Percentiles rank a stretch among this genome's conserved stretches.
Conservation (phyloP, 2,329 filamentous ascomycete species). For the Phyllosticta citribraziliensis region DNA sequence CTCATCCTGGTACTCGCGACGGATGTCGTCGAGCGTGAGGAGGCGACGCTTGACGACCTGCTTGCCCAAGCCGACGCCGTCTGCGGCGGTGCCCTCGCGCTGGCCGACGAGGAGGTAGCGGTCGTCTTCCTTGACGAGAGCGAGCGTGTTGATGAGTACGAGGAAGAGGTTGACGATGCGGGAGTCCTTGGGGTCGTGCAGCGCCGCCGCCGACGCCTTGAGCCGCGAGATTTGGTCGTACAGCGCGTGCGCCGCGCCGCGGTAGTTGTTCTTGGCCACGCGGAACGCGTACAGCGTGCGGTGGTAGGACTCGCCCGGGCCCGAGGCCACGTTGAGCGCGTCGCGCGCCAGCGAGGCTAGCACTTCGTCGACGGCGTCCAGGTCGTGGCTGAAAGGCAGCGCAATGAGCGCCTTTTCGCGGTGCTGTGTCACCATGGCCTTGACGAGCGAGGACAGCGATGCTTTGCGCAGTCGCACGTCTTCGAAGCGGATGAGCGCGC, state of each 20-base stretch:
- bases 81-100: not conserved
- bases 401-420: slow-evolving; percentile 46
- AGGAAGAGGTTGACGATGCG: slow-evolving; percentile 65
- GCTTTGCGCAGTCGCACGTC: slow-evolving; percentile 45
- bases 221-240: slow-evolving; percentile 47
- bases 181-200: slow-evolving; percentile 40
- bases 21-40: slow-evolving; percentile 74
- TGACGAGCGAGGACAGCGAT: slow-evolving; percentile 57
- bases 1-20: slow-evolving; percentile 82
- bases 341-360: slow-evolving; percentile 62
- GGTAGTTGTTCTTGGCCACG: slow-evolving; percentile 73
- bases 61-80: slow-evolving; percentile 24
- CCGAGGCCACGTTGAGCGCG: slow-evolving; percentile 51
- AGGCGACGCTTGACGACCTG: slow-evolving; percentile 55
- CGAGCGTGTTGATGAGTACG: slow-evolving; percentile 85
- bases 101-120: slow-evolving; percentile 59
- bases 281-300: slow-evolving; percentile 89
- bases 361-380: slow-evolving; percentile 68
- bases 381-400: slow-evolving; percentile 69
- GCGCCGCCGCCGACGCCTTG: slow-evolving; percentile 28
- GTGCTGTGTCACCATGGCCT: slow-evolving; percentile 22
- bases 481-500: slow-evolving; percentile 52
- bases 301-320: slow-evolving; percentile 57
- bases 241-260: slow-evolving; percentile 56
- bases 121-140: slow-evolving; percentile 72